phyloP scores from a whole-genome alignment of 768 basidiomycete species.

The Lactarius trivialis region DNA sequence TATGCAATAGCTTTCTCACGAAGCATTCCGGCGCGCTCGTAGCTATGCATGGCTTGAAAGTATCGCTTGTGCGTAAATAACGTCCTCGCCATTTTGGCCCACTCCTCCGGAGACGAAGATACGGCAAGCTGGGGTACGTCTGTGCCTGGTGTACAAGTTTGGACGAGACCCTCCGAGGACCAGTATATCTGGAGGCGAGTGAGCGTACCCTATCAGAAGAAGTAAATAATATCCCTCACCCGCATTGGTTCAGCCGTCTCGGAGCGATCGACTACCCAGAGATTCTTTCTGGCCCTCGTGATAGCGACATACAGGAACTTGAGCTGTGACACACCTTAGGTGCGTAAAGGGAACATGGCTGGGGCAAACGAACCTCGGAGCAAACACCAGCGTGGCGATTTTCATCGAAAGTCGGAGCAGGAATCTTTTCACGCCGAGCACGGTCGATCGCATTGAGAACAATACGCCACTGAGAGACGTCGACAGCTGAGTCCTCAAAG shows the following conservation, averaged over 20 bases:
- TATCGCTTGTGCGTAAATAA: slow-evolving; percentile 43
- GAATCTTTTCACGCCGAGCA: slow-evolving; percentile 19
- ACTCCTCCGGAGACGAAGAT: slow-evolving; percentile 44
- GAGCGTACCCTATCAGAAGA: not conserved
- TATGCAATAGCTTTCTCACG: slow-evolving; percentile 42
- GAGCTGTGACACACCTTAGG: slow-evolving; percentile 33
- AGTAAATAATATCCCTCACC: slow-evolving; percentile 31
- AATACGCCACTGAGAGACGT: slow-evolving; percentile 49
- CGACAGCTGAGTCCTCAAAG: slow-evolving; percentile 51
- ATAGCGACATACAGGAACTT: slow-evolving; percentile 62
- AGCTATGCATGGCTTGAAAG: slow-evolving; percentile 49
- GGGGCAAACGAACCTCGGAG: slow-evolving; percentile 10
- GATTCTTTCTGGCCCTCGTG: slow-evolving; percentile 56
- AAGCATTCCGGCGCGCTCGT: slow-evolving; percentile 39
- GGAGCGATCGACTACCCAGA: slow-evolving; percentile 63
- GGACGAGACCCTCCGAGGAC: slow-evolving; percentile 40
- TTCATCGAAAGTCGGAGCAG: slow-evolving; percentile 43
- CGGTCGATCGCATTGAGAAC: slow-evolving; percentile 37
- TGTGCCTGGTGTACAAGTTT: slow-evolving; percentile 41
- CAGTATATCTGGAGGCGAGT: slow-evolving; percentile 42
- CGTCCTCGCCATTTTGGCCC: slow-evolving; percentile 35
- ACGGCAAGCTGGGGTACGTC: slow-evolving; percentile 50
- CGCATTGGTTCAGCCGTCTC: slow-evolving; percentile 53
- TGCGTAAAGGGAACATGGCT: not conserved
- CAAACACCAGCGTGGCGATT: slow-evolving; percentile 37